Evolutionary conservation across 2,329 filamentous ascomycete species (phyloP), one percentile per base, ranked within the genome.

Genomic region (Hypoxylon rubiginosum): DNA sequence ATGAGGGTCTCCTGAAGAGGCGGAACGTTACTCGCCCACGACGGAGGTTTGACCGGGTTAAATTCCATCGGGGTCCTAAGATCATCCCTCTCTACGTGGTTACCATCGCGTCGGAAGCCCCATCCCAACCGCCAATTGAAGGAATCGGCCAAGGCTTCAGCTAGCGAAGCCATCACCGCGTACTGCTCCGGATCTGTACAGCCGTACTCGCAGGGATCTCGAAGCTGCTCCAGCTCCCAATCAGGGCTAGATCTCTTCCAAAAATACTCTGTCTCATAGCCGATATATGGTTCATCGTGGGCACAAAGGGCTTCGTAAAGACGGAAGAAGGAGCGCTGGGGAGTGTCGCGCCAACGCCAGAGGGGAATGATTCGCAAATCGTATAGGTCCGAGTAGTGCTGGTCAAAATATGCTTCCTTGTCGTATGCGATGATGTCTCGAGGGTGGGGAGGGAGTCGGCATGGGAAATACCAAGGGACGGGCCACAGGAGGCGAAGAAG

Each of bases 271-370:
- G 69, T 69, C 63, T 74, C 73, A 30, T 72, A 75, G 19, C 69
- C 65, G 7, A 75, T 69, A 21, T 73, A 60, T 5, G 58, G 39
- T 9, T 71, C 73, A 56, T 76, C 67, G 10, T 62, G 62, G 34
- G 71, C 71, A 54, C 72, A 74, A n/a, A 74, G 63, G 13, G 71
- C 72, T 59, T 76, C 74, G 52, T 76, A 75, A 2, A 75, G 62
- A 15, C 73, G 72, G 56, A 72, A 75, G 41, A 76, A 70, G 28
- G 74, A 68, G 19, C 74, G 60, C 41, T 70, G 68, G n/a, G 67
- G 64, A 48, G 72, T 76, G 57, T 76, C 74, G 43, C 74, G 74
- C 54, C 62, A 65, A 54, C 57, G 58, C 57, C 58, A 65, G 21
- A 65, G 46, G 21, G 62, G 62, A n/a, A 65, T 65, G 43, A 62